phyloP scores from a whole-genome alignment of 1,139 yeast species.

The Maudiozyma humilis region DNA sequence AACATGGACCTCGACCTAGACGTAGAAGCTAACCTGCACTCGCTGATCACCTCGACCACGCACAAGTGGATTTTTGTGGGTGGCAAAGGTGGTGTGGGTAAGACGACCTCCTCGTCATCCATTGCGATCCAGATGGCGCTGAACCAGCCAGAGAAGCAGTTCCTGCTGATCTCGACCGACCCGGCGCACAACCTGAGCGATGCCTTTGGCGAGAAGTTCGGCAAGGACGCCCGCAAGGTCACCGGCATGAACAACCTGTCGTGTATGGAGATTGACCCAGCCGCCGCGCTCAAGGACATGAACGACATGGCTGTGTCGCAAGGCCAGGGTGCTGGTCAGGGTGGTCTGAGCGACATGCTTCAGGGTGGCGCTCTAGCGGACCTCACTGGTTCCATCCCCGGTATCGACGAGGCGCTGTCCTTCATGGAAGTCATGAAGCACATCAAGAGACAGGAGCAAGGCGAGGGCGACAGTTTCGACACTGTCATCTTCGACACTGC shows the following conservation, averaged over 20 bases:
- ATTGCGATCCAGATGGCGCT: constrained; percentile 85
- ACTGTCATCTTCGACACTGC: constrained; percentile 96
- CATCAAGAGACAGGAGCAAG: constrained; percentile 64
- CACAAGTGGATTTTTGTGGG: constrained; percentile 97
- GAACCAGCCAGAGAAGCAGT: constrained; percentile 71
- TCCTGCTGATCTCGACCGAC: constrained; percentile 86
- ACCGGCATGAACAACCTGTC: constrained; percentile 81
- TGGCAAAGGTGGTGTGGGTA: constrained; percentile 99
- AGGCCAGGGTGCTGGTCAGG: constrained; percentile 23
- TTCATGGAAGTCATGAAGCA: constrained; percentile 97
- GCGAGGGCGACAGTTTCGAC: constrained; percentile 50
- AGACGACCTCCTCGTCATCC: constrained; percentile 94
- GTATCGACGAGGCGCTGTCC: constrained; percentile 94
- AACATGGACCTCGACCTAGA: constrained; percentile 33
- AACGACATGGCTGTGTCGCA: constrained; percentile 42
- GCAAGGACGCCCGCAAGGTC: constrained; percentile 90
- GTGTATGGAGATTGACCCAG: constrained; percentile 98
- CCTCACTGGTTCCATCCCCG: constrained; percentile 91
- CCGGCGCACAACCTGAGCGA: constrained; percentile 97
- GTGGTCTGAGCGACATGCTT: constrained; percentile 25
- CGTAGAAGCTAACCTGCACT: constrained; percentile 61
- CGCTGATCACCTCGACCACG: constrained; percentile 54
- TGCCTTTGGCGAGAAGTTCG: constrained; percentile 96
- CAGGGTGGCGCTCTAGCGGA: constrained; percentile 55
- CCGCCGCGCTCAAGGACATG: constrained; percentile 86